Evolutionary conservation across 1,139 yeast species (phyloP), one percentile per base, ranked within the genome.

Genomic region (Scheffersomyces insectosa): DNA sequence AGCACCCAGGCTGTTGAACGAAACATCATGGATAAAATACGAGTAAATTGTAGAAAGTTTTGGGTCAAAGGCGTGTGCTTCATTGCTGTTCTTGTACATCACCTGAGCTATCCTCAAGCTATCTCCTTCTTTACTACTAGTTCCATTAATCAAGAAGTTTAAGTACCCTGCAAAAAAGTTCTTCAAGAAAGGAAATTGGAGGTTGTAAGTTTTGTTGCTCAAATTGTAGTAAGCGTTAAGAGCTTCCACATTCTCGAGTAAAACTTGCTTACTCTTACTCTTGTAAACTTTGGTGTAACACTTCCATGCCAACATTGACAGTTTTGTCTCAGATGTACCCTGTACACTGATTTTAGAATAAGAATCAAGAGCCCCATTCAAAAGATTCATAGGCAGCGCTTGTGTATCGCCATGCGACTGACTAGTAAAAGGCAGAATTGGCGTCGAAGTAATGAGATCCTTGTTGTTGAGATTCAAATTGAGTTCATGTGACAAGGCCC

Each of bases 111-210:
- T 58, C 6, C 61, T 46, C 34, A 72, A 50, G n/a, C n/a, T n/a
- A 4, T 31, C 34, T 25, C 58, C 56, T 33, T 57, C 49, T 28
- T 57, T 62, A 20, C 60, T 55, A 29, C 44, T 38, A n/a, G 63
- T 50, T 2, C 77, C 78, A 54, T 70, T 70, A 25, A 60, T 50
- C 41, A 71, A 56, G 44, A 59, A 70, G 13, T 70, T 60, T 30
- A 74, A 52, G 48, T 64, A 70, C 0, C 79, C 79, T 2, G 67
- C 55, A 65, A 75, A 70, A 48, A 73, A 74, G 27, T 57, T 59
- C 47, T 63, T 68, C 52, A 72, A 54, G 43, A 73, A 70, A 5
- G 79, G 78, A 7, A 70, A 51, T 35, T 65, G 64, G n/a, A 72
- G 54, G 11, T 63, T 65, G 43, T 57, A 66, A 11, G 50, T 47